phyloP scores from a whole-genome alignment of 768 basidiomycete genomes.

The Suillus luteus region DNA sequence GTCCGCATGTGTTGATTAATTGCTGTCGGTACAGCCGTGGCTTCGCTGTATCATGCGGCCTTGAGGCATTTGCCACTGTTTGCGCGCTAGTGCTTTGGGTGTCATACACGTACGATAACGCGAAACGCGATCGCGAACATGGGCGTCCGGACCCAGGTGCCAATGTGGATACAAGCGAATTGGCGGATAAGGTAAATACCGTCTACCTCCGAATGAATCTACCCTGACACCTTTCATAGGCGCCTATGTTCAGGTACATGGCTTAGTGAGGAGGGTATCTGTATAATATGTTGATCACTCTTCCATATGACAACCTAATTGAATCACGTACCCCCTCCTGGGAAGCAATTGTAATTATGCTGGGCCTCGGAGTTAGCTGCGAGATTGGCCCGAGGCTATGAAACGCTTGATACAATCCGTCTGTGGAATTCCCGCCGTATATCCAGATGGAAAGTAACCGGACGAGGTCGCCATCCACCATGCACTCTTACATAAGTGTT shows the following conservation, averaged over 20 bases:
- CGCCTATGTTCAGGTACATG: conserved; percentile 19
- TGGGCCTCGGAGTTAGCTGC: background rate
- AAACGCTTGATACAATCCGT: too few species aligned
- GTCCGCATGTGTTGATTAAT: background rate
- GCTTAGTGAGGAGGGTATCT: conserved; percentile 6
- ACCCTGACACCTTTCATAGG: conserved; percentile 7
- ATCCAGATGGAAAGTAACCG: too few species aligned
- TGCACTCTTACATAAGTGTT: conserved; percentile 70
- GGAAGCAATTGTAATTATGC: background rate
- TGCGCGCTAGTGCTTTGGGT: conserved; percentile 55
- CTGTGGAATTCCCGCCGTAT: too few species aligned
- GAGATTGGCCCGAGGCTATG: background rate
- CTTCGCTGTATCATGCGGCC: conserved; percentile 54
- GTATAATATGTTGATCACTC: background rate
- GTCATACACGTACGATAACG: conserved; percentile 66
- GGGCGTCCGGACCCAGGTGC: conserved; percentile 49
- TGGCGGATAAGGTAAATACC: conserved; percentile 65
- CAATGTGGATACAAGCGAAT: conserved; percentile 58
- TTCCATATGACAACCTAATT: background rate
- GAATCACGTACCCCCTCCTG: background rate
- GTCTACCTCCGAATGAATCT: background rate
- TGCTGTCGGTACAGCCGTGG: conserved; percentile 46
- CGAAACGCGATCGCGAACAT: conserved; percentile 49
- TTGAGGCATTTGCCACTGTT: conserved; percentile 57
- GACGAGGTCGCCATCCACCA: conserved; percentile 90